Evolutionary conservation across 352 stramenopile species (phyloP), one percentile per base, ranked within the genome.

Genomic region (Phytophthora ramorum): DNA sequence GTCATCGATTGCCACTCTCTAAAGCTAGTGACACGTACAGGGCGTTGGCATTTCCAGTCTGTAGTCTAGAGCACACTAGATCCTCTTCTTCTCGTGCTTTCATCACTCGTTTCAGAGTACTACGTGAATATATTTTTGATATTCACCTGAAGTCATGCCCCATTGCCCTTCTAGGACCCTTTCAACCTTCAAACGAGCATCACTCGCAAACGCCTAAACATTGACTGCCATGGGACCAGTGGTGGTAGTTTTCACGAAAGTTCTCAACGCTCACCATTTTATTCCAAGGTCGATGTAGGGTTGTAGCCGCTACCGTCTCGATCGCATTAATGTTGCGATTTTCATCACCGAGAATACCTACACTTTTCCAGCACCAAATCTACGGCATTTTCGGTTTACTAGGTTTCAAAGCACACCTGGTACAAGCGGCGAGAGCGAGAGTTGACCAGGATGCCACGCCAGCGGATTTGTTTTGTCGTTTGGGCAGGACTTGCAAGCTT

Each of bases 1-100:
- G 19, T 67, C 69, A 26, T 70, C 71, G 43, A 75, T 78, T 54
- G 69, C 69, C 53, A 78, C 73, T 44, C 58, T 80, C 37, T 75
- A 64, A 41, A 37, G 30, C 26, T 57, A 63, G 32, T 40, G 12
- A 12, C 52, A 12, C 20, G 26, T 51, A 54, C 26, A 44, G 26
- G 5, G 34, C 34, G 24, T 13, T 49, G 44, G 16, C 45, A 35
- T 47, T 19, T 10, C 22, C 13, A 58, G 26, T 34, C 19, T 59
- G 50, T 63, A 60, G 52, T 45, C 12, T 58, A 49, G 26, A 58
- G 43, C 49, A 48, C 57, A 24, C 7, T 26, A 24, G 24, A 54
- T 17, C 7, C 43, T 22, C 20, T 32, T 35, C n/a, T 43, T 61
- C 19, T 48, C n/a, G 61, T 64, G 44, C 32, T 43, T 57, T 13